Percentiles rank a stretch among this genome's conserved stretches.
Evolutionary conservation across 2,329 filamentous ascomycete genomes (phyloP).

Genomic region (Botrytis sinoallii): DNA sequence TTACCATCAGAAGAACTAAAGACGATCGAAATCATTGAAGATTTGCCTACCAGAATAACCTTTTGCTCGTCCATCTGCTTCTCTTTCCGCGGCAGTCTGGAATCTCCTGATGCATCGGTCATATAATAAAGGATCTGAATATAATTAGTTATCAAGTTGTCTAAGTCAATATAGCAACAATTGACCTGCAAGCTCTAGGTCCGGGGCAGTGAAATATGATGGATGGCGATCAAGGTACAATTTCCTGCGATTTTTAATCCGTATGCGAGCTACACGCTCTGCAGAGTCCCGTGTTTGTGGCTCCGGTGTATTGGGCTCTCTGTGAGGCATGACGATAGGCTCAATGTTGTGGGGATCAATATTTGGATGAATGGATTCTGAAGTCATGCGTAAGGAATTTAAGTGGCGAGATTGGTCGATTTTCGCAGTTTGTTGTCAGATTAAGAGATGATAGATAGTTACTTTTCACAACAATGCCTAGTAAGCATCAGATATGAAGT

Average conservation of each 20-base stretch:
- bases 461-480: background rate
- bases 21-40: background rate
- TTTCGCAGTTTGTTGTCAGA: background rate
- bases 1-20: background rate
- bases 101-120: conserved; percentile 38
- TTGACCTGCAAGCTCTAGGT: conserved; percentile 38
- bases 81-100: conserved; percentile 37
- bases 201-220: conserved; percentile 37
- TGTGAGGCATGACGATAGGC: conserved; percentile 31
- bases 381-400: conserved; percentile 11
- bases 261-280: conserved; percentile 30
- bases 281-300: conserved; percentile 18
- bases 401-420: conserved; percentile 6
- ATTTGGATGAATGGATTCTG: conserved; percentile 3
- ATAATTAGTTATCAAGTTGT: conserved; percentile 20
- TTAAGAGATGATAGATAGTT: background rate
- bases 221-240: conserved; percentile 38
- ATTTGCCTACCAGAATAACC: conserved; percentile 35
- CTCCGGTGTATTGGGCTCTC: conserved; percentile 22
- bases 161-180: background rate
- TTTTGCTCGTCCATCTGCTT: conserved; percentile 38
- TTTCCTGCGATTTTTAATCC: conserved; percentile 37
- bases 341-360: conserved; percentile 14
- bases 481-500: background rate
- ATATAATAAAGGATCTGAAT: conserved; percentile 38